These are phyloP conservation scores for Cladophialophora carrionii DNA, from an alignment of 2,329 filamentous ascomycete genomes.

Conservation along the genomic window DNA sequence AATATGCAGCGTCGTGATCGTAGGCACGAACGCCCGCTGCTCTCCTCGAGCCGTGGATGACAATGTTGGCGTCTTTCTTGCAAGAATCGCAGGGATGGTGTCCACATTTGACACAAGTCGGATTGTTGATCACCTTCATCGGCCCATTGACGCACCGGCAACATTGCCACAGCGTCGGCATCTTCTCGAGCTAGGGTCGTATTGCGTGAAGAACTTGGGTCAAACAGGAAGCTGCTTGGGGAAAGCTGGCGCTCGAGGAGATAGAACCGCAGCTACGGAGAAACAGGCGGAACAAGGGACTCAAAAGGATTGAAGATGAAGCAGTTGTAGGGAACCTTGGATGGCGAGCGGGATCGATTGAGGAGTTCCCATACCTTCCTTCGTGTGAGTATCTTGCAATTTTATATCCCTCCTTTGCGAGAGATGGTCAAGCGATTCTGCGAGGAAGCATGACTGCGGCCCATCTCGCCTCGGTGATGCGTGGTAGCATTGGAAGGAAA, in stretches of 20 bases:
- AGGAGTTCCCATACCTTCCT: conserved; percentile 5
- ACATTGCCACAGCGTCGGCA: conserved; percentile 22
- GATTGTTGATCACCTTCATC: conserved; percentile 8
- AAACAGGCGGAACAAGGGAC: not conserved
- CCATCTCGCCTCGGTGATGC: conserved; percentile 6
- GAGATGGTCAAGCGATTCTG: not conserved
- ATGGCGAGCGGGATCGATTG: not conserved
- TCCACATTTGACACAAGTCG: conserved; percentile 25
- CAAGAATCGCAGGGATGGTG: conserved; percentile 26
- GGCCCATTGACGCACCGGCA: conserved; percentile 15
- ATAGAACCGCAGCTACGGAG: not conserved
- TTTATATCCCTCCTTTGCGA: not conserved
- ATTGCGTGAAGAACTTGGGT: not conserved
- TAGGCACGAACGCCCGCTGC: not conserved
- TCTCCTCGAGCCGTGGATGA: not conserved
- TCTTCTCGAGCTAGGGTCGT: not conserved
- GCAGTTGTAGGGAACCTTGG: not conserved
- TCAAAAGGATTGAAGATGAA: not conserved
- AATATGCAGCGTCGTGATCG: not conserved
- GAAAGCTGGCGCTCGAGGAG: not conserved
- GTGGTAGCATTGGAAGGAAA: conserved; percentile 5
- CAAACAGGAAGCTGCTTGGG: not conserved
- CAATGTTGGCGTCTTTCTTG: conserved; percentile 12
- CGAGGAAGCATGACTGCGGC: not conserved
- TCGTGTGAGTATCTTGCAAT: not conserved